phyloP scores from a whole-genome alignment of 352 stramenopile genomes.

The Globisporangium okanoganense region DNA sequence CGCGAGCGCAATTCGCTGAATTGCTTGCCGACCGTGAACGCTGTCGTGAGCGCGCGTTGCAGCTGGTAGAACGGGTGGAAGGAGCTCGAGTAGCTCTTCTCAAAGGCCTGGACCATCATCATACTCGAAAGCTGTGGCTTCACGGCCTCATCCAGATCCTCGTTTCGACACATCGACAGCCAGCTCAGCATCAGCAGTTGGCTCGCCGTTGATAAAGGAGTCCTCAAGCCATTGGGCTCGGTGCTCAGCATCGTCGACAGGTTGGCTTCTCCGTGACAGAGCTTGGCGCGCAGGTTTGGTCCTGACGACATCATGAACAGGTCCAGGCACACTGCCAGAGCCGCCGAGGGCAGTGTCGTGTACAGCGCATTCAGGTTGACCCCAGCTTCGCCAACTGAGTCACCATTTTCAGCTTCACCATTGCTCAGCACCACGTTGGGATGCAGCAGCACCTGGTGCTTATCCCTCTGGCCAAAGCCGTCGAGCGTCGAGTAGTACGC shows the following conservation, averaged over 20 bases:
- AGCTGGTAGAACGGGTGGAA: conserved; percentile 65
- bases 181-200: conserved; percentile 35
- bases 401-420: too few relatives aligned
- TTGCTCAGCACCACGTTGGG: conserved; percentile 21
- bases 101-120: conserved; percentile 11
- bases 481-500: conserved; percentile 80
- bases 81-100: conserved; percentile 23
- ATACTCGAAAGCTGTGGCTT: neutral
- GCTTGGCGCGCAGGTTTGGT: conserved; percentile 63
- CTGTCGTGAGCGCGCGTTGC: conserved; percentile 17
- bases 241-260: conserved; percentile 25
- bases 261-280: conserved; percentile 65
- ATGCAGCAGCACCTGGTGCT: conserved; percentile 72
- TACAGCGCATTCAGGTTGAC: conserved; percentile 44
- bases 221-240: too few relatives aligned
- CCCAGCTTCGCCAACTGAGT: neutral
- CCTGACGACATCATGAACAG: conserved; percentile 75
- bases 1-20: conserved; percentile 24
- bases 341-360: conserved; percentile 29
- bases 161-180: conserved; percentile 19
- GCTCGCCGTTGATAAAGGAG: conserved; percentile 24
- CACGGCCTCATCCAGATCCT: neutral
- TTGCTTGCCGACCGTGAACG: conserved; percentile 5
- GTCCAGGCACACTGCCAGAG: conserved; percentile 47
- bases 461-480: conserved; percentile 69